Evolutionary conservation across 2,329 filamentous ascomycete species (phyloP), one percentile per base, ranked within the genome.

Genomic region (Pseudogymnoascus sp.): DNA sequence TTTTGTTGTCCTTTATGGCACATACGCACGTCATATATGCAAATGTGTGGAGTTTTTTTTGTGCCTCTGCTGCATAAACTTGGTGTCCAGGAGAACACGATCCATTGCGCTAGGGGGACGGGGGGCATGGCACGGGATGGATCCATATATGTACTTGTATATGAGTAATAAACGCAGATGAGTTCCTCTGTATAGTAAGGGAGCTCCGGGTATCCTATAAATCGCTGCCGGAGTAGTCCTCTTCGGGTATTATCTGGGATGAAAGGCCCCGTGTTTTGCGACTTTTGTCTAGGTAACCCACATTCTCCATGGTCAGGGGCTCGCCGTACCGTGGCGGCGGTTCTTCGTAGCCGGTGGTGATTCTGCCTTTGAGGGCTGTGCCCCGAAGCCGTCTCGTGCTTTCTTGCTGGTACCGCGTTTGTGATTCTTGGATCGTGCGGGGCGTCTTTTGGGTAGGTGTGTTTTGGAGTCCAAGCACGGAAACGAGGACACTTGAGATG

Each of bases 401-500:
- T 56, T 33, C 8, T 4, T 56, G 47, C 26, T 56, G n/a, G 7
- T 33, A n/a, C 1, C n/a, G 26, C 3, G 19, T 3, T 56, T 56
- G 47, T 11, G 47, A 14, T 19, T 19, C 47, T 31, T 19, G 47
- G 47, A 56, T 33, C 4, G 47, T 19, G n/a, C 26, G 47, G 31
- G 47, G 26, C 2, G 47, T 13, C 5, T 31, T 6, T 11, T 56
- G 47, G 10, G 47, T 6, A 56, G 26, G 7, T 13, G 47, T 56
- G 26, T 3, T 6, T 56, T 31, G 7, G 47, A 56, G 47, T 26
- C 77, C 76, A 64, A 86, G 77, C 1, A 80, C 68, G 1, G 82
- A 78, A 4, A 82, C 79, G 61, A 89, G 73, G 64, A 82, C 70
- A 63, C 76, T 78, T 64, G 85, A 87, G 16, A 80, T 78, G 62